Base-by-base conservation (phyloP, 129 eudicot species). In the Flaveria linearis region DNA sequence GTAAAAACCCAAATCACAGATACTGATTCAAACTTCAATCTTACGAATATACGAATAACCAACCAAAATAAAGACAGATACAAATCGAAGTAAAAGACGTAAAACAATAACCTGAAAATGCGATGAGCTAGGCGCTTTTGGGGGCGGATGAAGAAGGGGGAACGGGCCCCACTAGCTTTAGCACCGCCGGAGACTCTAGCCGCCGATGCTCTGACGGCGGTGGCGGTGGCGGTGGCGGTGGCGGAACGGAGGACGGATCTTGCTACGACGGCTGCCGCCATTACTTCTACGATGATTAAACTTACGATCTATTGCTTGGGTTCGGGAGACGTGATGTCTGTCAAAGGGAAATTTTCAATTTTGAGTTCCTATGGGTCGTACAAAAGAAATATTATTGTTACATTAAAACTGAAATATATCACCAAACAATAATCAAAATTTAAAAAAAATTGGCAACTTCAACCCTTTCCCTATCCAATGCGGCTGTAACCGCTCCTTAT, bases 191-290 rank as follows among this genome's bases (percentile, higher is more conserved):
- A 64, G 67, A 86, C n/a, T 78, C 79, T 77, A 5, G 86, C 23
- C 12, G 87, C 74, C 71, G 87, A 81, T 33, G 75, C 8, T 39
- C 90, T 67, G 51, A 78, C 83, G 76, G 86, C 61, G 76, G 75
- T 58, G 58, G 41, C 41, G 41, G 41, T 33, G 39, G 39, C 7
- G 39, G 39, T 33, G 39, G 39, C 7, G 41, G 81, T 23, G 85
- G 84, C 82, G 68, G 97, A 88, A 57, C 95, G 94, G 76, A 88
- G 64, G 66, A 72, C 49, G 61, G 90, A 83, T 84, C 97, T 85
- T 1, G 84, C 92, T 61, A 88, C 96, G 73, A 81, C 52, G 86
- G 72, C 67, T 57, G 86, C 46, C 41, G 87, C 86, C 90, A 87
- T 90, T 23, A 4, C 18, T 63, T 16, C 42, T 20, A 41, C 51